Percentiles rank a stretch among this genome's conserved stretches.
Evolutionary conservation across 2,329 filamentous ascomycete genomes (phyloP).

Genomic region (Aspergillus clavatus): DNA sequence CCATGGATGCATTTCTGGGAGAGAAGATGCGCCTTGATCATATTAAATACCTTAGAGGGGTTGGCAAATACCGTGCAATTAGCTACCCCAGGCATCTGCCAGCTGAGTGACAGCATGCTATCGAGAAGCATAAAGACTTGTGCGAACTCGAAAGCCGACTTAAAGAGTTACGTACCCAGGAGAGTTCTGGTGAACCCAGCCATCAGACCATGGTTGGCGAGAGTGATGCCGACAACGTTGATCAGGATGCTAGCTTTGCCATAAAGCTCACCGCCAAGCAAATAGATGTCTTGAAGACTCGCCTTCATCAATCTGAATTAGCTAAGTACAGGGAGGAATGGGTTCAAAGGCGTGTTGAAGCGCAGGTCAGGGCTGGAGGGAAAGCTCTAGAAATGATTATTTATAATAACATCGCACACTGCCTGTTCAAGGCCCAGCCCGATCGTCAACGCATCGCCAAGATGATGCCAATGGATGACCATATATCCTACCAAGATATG

Average conservation of each 20-base stretch:
- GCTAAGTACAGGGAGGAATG: constrained; percentile 2
- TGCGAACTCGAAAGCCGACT: constrained; percentile 8
- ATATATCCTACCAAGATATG: constrained; percentile 4
- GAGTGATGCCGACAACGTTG: not conserved
- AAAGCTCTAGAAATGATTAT: constrained; percentile 1
- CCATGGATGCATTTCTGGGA: constrained; percentile 10
- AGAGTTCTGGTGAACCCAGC: no score
- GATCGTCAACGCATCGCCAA: constrained; percentile 4
- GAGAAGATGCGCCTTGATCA: constrained; percentile 12
- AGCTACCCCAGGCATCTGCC: constrained; percentile 1
- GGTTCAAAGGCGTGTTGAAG: constrained; percentile 2
- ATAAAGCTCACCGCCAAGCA: not conserved
- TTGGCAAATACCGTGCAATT: constrained; percentile 10
- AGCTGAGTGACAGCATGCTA: constrained; percentile 7
- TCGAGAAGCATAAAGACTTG: constrained; percentile 7
- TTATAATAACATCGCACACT: constrained; percentile 3
- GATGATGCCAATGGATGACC: constrained; percentile 2
- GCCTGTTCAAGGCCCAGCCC: constrained; percentile 4
- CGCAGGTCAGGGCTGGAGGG: constrained; percentile 5
- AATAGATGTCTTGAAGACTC: constrained; percentile 1
- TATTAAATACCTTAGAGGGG: constrained; percentile 8
- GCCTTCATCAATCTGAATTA: constrained; percentile 3
- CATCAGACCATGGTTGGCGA: no score
- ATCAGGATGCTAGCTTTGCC: not conserved
- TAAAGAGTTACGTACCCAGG: not conserved